Evolutionary conservation across 2,329 filamentous ascomycete species (phyloP), one percentile per base, ranked within the genome.

Genomic region (Onygena corvina): DNA sequence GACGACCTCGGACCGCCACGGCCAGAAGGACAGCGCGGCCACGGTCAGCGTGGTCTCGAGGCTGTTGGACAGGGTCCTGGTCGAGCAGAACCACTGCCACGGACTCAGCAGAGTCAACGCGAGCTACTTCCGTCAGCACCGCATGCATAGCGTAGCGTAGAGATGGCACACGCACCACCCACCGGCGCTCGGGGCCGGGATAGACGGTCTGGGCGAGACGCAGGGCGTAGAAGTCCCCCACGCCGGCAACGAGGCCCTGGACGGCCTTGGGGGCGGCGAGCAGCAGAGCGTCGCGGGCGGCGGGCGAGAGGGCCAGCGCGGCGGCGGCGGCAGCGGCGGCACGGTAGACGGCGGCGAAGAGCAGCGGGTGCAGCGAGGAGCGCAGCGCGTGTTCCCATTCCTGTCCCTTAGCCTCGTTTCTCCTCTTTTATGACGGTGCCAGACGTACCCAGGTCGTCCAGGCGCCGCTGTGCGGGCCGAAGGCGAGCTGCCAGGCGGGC

Each of bases 31-130:
- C 40, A 96, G 71, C 1, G 88, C 90, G 59, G 80, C 74, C 52
- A 84, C 73, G 3, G 90, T 95, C 57, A 98, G 69, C 0, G 84
- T 85, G n/a, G 84, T 87, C 71, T 98, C 92, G 3, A 96, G 71
- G 47, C 83, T 92, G 68, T 98, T 98, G 49, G 90, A 95, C 61
- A 98, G 83, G 0, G 92, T 94, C 42, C 92, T 78, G 0, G 88
- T 90, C 1, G 88, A 92, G 67, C 84, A 92, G 67, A 92, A 96
- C 86, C 86, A 96, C 64, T 95, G 87, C 88, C 92, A 98, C 4
- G 92, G 86, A 65, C 81, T 94, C 59, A 81, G 71, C 36, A 84
- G 65, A 2, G 80, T 81, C 67, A 92, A 75, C 51, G 76, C 74
- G 40, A 94, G 71, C 81, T 88, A 64, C 21, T 40, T 59, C 52